These are phyloP conservation scores for Sutorius australiensis DNA, from an alignment of 768 basidiomycete genomes.

Conservation along the genomic window DNA sequence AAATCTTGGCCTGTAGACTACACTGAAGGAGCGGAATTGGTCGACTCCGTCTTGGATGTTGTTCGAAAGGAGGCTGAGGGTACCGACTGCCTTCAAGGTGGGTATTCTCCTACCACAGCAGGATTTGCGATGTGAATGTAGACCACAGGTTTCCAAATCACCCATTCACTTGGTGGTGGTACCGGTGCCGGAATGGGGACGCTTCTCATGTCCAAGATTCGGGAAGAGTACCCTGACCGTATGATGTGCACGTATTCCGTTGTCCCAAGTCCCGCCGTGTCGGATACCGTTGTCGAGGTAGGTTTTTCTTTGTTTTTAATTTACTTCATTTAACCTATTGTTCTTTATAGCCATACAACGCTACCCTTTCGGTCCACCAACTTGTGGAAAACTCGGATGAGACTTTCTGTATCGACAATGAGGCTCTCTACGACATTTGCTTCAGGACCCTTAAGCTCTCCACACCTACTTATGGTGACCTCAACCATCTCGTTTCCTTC, in stretches of 20 bases:
- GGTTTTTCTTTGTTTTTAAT: constrained; percentile 4
- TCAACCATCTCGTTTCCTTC: constrained; percentile 95
- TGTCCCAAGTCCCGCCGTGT: constrained; percentile 95
- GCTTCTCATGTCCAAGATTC: constrained; percentile 96
- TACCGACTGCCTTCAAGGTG: constrained; percentile 94
- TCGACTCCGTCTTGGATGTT: constrained; percentile 96
- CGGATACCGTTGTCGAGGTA: constrained; percentile 97
- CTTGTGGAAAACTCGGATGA: constrained; percentile 99
- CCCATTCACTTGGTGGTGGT: constrained; percentile 97
- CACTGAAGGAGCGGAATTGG: constrained; percentile 96
- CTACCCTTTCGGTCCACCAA: constrained; percentile 96
- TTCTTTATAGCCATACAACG: constrained; percentile 85
- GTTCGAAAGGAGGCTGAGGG: constrained; percentile 99
- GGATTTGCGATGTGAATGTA: constrained; percentile 3
- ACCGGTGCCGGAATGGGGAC: constrained; percentile 99
- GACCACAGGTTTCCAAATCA: constrained; percentile 89
- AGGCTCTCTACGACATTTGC: constrained; percentile 98
- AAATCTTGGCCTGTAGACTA: constrained; percentile 44
- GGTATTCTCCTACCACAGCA: constrained; percentile 19
- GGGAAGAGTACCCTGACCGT: constrained; percentile 97
- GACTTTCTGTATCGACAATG: constrained; percentile 99
- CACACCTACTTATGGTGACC: constrained; percentile 94
- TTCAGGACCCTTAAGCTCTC: constrained; percentile 96
- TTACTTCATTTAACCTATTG: background rate
- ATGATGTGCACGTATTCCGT: constrained; percentile 99